phyloP scores from a whole-genome alignment of 371 early-diverging fungal genomes.

The Blakeslea trispora region DNA sequence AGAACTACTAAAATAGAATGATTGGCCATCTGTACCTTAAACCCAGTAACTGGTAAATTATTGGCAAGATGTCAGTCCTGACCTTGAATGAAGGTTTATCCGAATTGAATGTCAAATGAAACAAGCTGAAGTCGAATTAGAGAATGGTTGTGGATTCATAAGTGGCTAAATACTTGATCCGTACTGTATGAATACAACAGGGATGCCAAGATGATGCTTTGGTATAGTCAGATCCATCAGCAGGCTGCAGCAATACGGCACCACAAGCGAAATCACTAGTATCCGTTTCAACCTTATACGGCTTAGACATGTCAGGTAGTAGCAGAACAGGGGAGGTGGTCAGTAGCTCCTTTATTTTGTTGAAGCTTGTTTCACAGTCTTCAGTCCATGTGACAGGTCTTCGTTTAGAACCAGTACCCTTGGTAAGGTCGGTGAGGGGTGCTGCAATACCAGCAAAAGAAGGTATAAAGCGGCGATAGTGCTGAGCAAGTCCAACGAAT shows the following conservation, averaged over 20 bases:
- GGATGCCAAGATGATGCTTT: constrained; percentile 12
- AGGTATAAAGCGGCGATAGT: background rate
- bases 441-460: background rate
- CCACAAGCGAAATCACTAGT: constrained; percentile 30
- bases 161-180: too few species aligned
- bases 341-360: constrained; percentile 14
- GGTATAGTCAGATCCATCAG: background rate
- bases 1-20: too few species aligned
- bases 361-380: too few species aligned
- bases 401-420: constrained; percentile 27
- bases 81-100: too few species aligned
- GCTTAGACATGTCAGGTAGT: constrained; percentile 22
- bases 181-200: too few species aligned
- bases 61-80: too few species aligned
- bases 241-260: constrained; percentile 28
- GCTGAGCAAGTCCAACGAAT: background rate
- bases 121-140: too few species aligned
- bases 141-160: too few species aligned
- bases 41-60: too few species aligned
- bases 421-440: background rate
- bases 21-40: too few species aligned
- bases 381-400: background rate
- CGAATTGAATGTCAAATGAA: too few species aligned
- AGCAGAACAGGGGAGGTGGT: constrained; percentile 12
- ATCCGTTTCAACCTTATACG: constrained; percentile 36